These are phyloP conservation scores for Exophiala sp. DNA, from an alignment of 2,329 filamentous ascomycete genomes.

Conservation along the genomic window DNA sequence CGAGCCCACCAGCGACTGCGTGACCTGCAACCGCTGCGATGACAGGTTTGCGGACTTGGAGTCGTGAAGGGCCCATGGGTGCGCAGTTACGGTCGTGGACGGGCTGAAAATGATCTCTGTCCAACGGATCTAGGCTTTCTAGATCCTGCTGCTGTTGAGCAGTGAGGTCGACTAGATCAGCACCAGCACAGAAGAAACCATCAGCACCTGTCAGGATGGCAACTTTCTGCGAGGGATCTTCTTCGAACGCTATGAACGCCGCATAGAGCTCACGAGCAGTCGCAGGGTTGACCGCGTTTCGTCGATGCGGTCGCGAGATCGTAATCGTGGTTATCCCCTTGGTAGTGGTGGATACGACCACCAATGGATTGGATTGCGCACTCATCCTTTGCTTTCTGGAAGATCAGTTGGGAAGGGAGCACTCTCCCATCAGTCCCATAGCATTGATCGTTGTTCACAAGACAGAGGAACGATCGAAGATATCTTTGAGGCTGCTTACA, in stretches of 20 bases:
- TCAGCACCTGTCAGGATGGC: conserved; percentile 50
- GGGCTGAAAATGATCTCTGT: conserved; percentile 27
- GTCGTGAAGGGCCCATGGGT: conserved; percentile 53
- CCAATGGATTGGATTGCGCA: conserved; percentile 1
- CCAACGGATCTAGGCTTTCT: conserved; percentile 12
- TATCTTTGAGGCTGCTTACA: no score
- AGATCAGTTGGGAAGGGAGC: no score
- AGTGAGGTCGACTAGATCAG: conserved; percentile 40
- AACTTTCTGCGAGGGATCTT: conserved; percentile 50
- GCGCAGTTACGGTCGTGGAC: conserved; percentile 40
- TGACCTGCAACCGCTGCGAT: conserved; percentile 52
- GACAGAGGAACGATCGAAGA: no score
- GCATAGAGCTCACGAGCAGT: conserved; percentile 49
- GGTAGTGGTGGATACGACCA: conserved; percentile 4
- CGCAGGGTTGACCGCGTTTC: conserved; percentile 52
- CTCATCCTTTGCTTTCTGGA: no score
- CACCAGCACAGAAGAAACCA: conserved; percentile 53
- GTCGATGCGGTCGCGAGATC: conserved; percentile 50
- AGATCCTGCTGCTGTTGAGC: conserved; percentile 39
- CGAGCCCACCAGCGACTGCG: conserved; percentile 54
- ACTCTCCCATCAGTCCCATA: no score
- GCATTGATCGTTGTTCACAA: no score
- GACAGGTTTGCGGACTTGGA: conserved; percentile 51
- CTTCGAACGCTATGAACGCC: conserved; percentile 50
- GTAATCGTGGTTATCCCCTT: conserved; percentile 53